Evolutionary conservation across 306 rosid genomes (phyloP), one percentile per base, ranked within the genome.

Genomic region (Benincasa hispida): DNA sequence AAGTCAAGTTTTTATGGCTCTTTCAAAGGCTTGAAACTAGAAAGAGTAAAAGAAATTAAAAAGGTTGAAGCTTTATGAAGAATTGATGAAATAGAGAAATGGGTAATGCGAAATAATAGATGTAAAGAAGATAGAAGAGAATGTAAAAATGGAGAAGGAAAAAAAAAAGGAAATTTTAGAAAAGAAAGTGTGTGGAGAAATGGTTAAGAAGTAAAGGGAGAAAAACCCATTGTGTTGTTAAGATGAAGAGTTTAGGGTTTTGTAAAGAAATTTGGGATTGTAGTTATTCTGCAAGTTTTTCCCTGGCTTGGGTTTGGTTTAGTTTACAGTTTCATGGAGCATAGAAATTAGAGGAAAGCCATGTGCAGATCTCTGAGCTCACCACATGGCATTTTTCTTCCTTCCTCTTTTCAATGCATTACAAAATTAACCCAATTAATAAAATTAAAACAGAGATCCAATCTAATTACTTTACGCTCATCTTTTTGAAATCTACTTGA

Each of bases 331-430:
- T 57, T 59, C 83, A 68, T 41, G 74, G 70, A 39, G 81, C 83
- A 58, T 84, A 87, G 91, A 84, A 85, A 91, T 76, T 6, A 79
- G 89, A 78, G 90, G 72, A 63, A 70, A 81, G 86, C 89, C 98
- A 91, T 88, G 98, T 90, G 98, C 93, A 77, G 37, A 76, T 81
- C 81, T 86, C 91, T 88, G 85, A 78, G 90, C 85, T 90, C 81
- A 85, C 91, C 96, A 89, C 93, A 91, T 87, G 96, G 79, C 91
- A 79, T 76, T 73, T 24, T 24, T 6, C 30, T 28, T 35, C 57
- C 34, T 13, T 30, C 58, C 56, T 66, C 73, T 66, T 68, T 68
- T 68, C 74, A 68, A 68, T 68, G 74, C 74, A 39, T 25, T 59
- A 21, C 53, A 22, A 41, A 35, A 24, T 19, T 37, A 66, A 27